These are phyloP conservation scores for Lithospermum erythrorhizon DNA, from an alignment of 257 asterid species.

Conservation along the genomic window DNA sequence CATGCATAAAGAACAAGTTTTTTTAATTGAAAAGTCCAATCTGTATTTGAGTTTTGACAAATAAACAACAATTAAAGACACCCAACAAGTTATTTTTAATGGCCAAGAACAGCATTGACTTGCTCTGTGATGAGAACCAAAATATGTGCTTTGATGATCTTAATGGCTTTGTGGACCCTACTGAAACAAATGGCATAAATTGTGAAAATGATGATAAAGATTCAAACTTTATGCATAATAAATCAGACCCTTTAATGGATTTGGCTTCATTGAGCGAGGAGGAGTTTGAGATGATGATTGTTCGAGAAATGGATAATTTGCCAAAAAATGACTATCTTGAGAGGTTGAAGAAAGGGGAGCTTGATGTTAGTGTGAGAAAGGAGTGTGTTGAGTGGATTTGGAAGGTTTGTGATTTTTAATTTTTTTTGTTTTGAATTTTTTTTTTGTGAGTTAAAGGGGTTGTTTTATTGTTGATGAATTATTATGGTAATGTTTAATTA, in stretches of 20 bases:
- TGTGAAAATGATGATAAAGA: slow-evolving; percentile 18
- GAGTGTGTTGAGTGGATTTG: slow-evolving; percentile 75
- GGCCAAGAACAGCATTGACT: slow-evolving; percentile 25
- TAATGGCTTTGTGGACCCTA: slow-evolving; percentile 10
- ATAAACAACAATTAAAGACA: slow-evolving; percentile 2
- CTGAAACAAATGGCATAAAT: slow-evolving; percentile 18
- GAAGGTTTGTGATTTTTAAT: slow-evolving; percentile 35
- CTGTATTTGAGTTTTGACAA: slow-evolving; percentile 25
- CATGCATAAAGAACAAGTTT: slow-evolving; percentile 7
- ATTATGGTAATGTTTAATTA: neutral
- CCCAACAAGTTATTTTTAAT: slow-evolving; percentile 27
- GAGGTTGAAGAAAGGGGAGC: slow-evolving; percentile 60
- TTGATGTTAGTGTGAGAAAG: slow-evolving; percentile 49
- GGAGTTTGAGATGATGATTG: slow-evolving; percentile 38
- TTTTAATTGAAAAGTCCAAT: slow-evolving; percentile 20
- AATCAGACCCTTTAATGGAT: slow-evolving; percentile 32
- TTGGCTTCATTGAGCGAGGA: slow-evolving; percentile 38
- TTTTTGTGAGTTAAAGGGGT: slow-evolving; percentile 5
- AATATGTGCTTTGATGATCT: slow-evolving; percentile 32
- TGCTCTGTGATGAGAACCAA: slow-evolving; percentile 39
- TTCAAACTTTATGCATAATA: slow-evolving; percentile 20
- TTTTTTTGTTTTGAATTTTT: neutral
- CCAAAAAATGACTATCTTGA: slow-evolving; percentile 52
- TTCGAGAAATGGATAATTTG: slow-evolving; percentile 37
- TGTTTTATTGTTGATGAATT: neutral